phyloP scores from a whole-genome alignment of 352 stramenopile species.

The Phytophthora foliorum region DNA sequence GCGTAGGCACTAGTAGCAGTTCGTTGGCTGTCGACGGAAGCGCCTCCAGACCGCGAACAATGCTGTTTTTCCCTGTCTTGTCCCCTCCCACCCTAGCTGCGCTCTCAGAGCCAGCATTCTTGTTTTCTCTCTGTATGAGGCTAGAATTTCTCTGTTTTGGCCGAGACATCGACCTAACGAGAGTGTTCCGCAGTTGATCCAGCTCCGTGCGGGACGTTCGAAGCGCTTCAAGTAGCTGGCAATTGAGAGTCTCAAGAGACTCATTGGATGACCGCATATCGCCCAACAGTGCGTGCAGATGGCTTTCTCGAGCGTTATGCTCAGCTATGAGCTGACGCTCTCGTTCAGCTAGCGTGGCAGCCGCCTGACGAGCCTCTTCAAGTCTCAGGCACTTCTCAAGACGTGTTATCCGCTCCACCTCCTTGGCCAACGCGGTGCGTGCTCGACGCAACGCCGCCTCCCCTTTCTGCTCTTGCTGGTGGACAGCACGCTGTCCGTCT shows the following conservation, averaged over 20 bases:
- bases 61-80: conserved; percentile 24
- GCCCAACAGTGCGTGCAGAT: conserved; percentile 55
- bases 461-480: conserved; percentile 54
- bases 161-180: conserved; percentile 40
- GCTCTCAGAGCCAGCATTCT: conserved; percentile 6
- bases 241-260: conserved; percentile 60
- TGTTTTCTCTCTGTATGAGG: conserved; percentile 10
- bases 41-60: conserved; percentile 3
- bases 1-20: conserved; percentile 46
- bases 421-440: conserved; percentile 61
- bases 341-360: conserved; percentile 53
- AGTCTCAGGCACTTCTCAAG: conserved; percentile 73
- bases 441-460: conserved; percentile 65
- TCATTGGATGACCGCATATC: conserved; percentile 62
- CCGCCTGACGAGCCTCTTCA: conserved; percentile 65
- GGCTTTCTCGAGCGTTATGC: conserved; percentile 50
- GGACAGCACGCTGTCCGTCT: conserved; percentile 46
- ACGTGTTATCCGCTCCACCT: conserved; percentile 66
- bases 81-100: conserved; percentile 3
- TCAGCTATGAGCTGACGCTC: conserved; percentile 55
- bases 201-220: conserved; percentile 49
- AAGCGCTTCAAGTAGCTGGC: conserved; percentile 63
- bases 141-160: conserved; percentile 26
- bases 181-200: conserved; percentile 63
- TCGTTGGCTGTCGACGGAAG: conserved; percentile 27